These are phyloP conservation scores for Diaporthe humulicola DNA, from an alignment of 2,329 filamentous ascomycete genomes.

Conservation along the genomic window DNA sequence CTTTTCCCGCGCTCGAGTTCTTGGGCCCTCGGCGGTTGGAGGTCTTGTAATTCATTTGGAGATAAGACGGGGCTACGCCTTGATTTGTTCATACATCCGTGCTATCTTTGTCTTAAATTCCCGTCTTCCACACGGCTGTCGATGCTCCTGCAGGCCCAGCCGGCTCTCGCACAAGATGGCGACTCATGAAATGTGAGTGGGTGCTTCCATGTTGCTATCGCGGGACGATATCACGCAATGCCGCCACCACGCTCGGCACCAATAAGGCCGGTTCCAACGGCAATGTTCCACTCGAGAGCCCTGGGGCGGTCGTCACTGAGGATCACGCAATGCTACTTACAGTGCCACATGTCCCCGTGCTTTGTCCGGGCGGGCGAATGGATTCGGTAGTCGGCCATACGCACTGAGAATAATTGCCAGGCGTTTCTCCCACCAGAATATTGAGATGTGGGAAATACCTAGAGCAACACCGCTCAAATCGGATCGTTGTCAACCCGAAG, in stretches of 20 bases:
- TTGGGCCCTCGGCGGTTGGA: neutral
- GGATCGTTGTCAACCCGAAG: neutral
- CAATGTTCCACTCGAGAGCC: neutral
- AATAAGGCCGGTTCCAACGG: slow-evolving; percentile 6
- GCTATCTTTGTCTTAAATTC: neutral
- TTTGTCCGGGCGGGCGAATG: too few species aligned
- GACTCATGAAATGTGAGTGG: slow-evolving; percentile 6
- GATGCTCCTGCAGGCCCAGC: neutral
- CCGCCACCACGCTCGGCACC: slow-evolving; percentile 25
- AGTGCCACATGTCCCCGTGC: neutral
- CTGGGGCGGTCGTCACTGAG: neutral
- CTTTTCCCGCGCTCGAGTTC: neutral
- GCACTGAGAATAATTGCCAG: neutral
- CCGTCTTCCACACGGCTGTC: neutral
- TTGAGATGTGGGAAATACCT: neutral
- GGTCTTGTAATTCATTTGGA: neutral
- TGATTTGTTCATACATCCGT: slow-evolving; percentile 17
- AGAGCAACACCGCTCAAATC: neutral
- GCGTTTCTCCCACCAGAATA: neutral
- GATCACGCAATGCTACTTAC: slow-evolving; percentile 20
- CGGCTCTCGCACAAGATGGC: slow-evolving; percentile 22
- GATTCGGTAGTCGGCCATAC: neutral
- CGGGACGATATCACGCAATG: slow-evolving; percentile 38
- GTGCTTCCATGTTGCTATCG: slow-evolving; percentile 37
- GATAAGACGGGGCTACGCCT: slow-evolving; percentile 13